Base-by-base conservation (phyloP, 2,329 filamentous ascomycete species). In the Calonectria naviculata region DNA sequence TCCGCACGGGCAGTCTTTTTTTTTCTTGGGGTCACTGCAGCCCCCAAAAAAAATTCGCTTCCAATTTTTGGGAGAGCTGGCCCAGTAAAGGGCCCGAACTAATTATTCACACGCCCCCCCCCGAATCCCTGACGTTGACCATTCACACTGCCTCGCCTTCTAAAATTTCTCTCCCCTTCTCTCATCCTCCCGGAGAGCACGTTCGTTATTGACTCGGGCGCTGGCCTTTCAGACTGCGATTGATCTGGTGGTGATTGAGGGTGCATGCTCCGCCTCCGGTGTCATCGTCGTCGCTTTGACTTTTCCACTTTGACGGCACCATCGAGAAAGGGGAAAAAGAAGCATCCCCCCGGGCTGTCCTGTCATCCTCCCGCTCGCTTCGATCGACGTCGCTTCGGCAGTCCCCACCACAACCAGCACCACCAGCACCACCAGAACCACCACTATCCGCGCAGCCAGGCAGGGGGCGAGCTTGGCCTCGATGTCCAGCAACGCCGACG, bases 381-480 rank as follows among this genome's bases (percentile, higher is more conserved):
- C 68, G 68, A 70, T 70, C 68, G 68, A 70, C 68, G 63, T 70
- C 63, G 68, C 68, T 66, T 70, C 63, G 68, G 68, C 29, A 70
- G 68, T 70, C 69, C 28, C 69, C 65, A 68, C 69, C 72, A 73
- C 70, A 44, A 61, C 67, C 60, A 72, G 49, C 54, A 61, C 66
- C 71, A 69, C 72, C 73, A 76, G 62, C 73, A 74, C 71, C 71
- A 75, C 75, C 75, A 73, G 74, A 69, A 74, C 76, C 76, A 78
- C 74, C 75, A 76, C 76, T 60, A 73, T 70, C 65, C 69, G 72
- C 74, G 73, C 74, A 78, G 73, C 74, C 71, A 70, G 68, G 67
- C 74, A 78, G 76, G 76, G 76, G 76, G 67, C 68, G 68, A 68
- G 71, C 41, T 42, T 52, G 63, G 66, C 68, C 58, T 77, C 72